phyloP scores from a whole-genome alignment of 305 asterid species.

The Rubia peregrina region DNA sequence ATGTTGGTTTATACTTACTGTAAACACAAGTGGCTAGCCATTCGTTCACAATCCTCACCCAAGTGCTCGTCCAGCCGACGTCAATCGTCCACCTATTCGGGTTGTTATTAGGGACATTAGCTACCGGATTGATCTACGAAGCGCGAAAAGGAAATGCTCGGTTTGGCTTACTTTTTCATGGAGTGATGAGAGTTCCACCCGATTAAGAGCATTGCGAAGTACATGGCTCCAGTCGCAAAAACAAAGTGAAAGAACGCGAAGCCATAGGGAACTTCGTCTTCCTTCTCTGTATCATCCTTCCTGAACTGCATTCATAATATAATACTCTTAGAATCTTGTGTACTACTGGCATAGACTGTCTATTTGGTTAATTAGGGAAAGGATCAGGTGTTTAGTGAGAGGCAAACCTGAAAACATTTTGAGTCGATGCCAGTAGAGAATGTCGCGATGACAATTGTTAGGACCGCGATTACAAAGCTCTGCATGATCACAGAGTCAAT shows the following conservation, averaged over 20 bases:
- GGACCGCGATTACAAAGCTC: conserved; percentile 50
- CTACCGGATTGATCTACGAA: neutral
- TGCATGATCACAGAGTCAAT: conserved; percentile 22
- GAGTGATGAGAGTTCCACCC: conserved; percentile 49
- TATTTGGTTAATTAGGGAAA: neutral
- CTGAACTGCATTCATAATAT: conserved; percentile 26
- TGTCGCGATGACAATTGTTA: conserved; percentile 47
- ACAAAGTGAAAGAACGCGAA: conserved; percentile 48
- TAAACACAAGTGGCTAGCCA: conserved; percentile 48
- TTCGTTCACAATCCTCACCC: conserved; percentile 54
- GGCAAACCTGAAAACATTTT: conserved; percentile 43
- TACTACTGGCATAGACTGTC: too few relatives aligned
- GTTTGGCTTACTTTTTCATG: conserved; percentile 36
- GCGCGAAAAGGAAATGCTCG: neutral
- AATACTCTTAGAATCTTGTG: conserved; percentile 1
- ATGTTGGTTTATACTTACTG: conserved; percentile 24
- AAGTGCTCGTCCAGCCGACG: conserved; percentile 51
- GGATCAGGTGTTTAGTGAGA: neutral
- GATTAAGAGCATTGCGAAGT: conserved; percentile 45
- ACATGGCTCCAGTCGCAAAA: conserved; percentile 53
- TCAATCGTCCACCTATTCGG: conserved; percentile 49
- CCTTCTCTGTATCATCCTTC: conserved; percentile 38
- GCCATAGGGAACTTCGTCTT: conserved; percentile 44
- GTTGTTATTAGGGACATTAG: neutral
- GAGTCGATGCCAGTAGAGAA: conserved; percentile 50